Evolutionary conservation across 148 eudicot genomes (phyloP).

Genomic region (Salicornia ramosissima): DNA sequence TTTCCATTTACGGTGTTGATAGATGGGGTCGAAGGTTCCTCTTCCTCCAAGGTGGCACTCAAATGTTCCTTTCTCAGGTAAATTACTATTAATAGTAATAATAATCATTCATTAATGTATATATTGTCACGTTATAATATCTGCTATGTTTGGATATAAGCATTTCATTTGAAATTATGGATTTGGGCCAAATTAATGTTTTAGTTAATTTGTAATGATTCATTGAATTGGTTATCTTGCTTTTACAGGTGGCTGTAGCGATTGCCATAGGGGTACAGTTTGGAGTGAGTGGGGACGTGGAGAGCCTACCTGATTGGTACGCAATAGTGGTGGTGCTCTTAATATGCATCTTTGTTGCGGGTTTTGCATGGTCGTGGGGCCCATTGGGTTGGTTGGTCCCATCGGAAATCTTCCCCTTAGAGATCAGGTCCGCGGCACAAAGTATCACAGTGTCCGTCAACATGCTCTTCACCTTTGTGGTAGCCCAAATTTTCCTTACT

Average conservation of each 20-base stretch:
- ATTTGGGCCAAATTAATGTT: no score
- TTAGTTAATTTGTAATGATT: no score
- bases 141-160: no score
- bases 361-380: conserved; percentile 93
- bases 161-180: no score
- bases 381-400: conserved; percentile 86
- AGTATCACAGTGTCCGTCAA: conserved; percentile 68
- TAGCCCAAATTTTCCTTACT: conserved; percentile 61
- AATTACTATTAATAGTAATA: no score
- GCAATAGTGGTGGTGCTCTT: conserved; percentile 67
- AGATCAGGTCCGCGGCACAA: conserved; percentile 75
- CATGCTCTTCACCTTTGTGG: conserved; percentile 70
- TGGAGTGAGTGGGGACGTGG: conserved; percentile 43
- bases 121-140: no score
- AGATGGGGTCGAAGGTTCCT: conserved; percentile 67
- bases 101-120: no score
- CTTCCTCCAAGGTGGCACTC: conserved; percentile 68
- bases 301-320: conserved; percentile 54
- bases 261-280: conserved; percentile 55
- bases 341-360: conserved; percentile 71
- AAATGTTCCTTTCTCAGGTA: conserved; percentile 83
- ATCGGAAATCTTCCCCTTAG: conserved; percentile 77
- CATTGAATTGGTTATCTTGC: background rate
- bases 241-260: conserved; percentile 47
- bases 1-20: conserved; percentile 66